Evolutionary conservation across 2,329 filamentous ascomycete genomes (phyloP).

Genomic region (Coniella vitis): DNA sequence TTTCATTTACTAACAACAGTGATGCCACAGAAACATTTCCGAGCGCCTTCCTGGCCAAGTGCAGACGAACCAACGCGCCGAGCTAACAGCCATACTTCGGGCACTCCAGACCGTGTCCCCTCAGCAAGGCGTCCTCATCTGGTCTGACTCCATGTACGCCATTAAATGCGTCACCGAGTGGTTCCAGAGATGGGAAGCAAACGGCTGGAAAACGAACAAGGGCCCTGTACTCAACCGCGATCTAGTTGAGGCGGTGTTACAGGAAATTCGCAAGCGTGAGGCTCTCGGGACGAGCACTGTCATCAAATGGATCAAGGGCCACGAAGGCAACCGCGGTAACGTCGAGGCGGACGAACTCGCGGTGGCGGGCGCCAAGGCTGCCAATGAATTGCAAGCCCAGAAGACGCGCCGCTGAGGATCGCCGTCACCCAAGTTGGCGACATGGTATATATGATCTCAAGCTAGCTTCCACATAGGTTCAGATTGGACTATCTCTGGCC

Average conservation of each 20-base stretch:
- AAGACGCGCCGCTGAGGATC: slow-evolving; percentile 9
- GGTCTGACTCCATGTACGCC: slow-evolving; percentile 84
- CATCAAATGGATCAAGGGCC: slow-evolving; percentile 89
- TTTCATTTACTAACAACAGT: slow-evolving; percentile 16
- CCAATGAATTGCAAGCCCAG: background rate
- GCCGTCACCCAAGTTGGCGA: background rate
- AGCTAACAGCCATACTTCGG: slow-evolving; percentile 79
- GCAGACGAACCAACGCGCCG: slow-evolving; percentile 96
- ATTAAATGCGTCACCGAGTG: slow-evolving; percentile 86
- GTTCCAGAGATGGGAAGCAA: slow-evolving; percentile 68
- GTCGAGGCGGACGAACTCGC: slow-evolving; percentile 73
- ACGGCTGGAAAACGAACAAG: slow-evolving; percentile 69
- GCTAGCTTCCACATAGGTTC: too few relatives aligned
- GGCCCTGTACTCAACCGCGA: slow-evolving; percentile 84
- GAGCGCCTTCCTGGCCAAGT: slow-evolving; percentile 65
- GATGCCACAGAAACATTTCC: slow-evolving; percentile 58
- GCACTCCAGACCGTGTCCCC: slow-evolving; percentile 70
- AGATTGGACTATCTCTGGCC: too few relatives aligned
- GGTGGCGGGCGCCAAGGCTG: slow-evolving; percentile 49
- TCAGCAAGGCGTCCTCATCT: slow-evolving; percentile 64
- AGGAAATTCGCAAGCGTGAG: slow-evolving; percentile 63
- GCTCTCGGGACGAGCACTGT: slow-evolving; percentile 53
- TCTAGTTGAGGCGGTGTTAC: slow-evolving; percentile 65
- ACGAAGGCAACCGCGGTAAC: slow-evolving; percentile 67
- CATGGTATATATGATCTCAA: background rate